phyloP scores from a whole-genome alignment of 495 filamentous ascomycete genomes.

The Sabuloglossum arenarium region DNA sequence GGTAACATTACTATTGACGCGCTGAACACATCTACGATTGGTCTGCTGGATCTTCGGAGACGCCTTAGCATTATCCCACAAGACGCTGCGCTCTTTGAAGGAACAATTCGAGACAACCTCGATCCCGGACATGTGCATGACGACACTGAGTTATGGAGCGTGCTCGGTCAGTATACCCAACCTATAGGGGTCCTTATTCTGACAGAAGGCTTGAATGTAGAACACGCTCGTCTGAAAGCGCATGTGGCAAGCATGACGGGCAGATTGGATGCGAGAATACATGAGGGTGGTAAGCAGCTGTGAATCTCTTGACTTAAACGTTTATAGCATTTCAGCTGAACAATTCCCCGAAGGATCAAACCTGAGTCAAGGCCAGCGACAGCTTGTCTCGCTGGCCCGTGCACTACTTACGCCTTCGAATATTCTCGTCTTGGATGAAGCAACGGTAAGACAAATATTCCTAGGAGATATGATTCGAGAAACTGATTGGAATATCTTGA shows the following conservation, averaged over 20 bases:
- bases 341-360: constrained; percentile 33
- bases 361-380: constrained; percentile 74
- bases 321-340: constrained; percentile 10
- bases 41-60: constrained; percentile 68
- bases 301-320: neutral
- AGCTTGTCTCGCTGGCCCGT: constrained; percentile 80
- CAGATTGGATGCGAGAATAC: constrained; percentile 68
- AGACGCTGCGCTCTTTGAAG: constrained; percentile 93
- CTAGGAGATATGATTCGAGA: constrained; percentile 1
- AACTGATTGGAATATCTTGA: neutral
- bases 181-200: neutral
- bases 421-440: constrained; percentile 93
- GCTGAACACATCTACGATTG: constrained; percentile 76
- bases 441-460: constrained; percentile 33
- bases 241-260: constrained; percentile 78
- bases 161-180: constrained; percentile 45
- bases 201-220: constrained; percentile 21
- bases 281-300: constrained; percentile 67
- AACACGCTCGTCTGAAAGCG: constrained; percentile 83
- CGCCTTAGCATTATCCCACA: constrained; percentile 96
- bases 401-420: constrained; percentile 90
- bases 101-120: constrained; percentile 86
- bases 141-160: constrained; percentile 95
- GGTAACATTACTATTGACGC: constrained; percentile 78
- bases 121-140: constrained; percentile 91